These are phyloP conservation scores for Penicillium sp. DNA, from an alignment of 2,329 filamentous ascomycete species.

Conservation along the genomic window DNA sequence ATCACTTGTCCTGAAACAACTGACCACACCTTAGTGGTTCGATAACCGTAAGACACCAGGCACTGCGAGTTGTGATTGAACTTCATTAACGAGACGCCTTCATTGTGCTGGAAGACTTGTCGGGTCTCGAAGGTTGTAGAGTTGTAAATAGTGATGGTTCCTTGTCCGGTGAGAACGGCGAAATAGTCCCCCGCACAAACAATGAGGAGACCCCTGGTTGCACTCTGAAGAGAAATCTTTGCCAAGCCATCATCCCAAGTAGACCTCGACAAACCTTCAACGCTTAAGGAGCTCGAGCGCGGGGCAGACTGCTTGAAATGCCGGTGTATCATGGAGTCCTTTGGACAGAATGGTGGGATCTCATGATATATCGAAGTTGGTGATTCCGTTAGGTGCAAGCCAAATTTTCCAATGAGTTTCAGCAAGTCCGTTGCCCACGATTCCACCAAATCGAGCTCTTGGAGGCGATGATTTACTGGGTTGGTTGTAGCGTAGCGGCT, in stretches of 20 bases:
- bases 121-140: neutral
- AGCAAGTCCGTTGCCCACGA: conserved; percentile 3
- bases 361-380: neutral
- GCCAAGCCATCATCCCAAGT: neutral
- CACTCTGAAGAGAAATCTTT: neutral
- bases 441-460: conserved; percentile 3
- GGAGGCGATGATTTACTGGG: neutral
- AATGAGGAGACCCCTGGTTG: neutral
- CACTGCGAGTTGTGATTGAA: neutral
- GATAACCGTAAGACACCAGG: neutral
- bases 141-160: neutral
- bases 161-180: neutral
- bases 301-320: neutral
- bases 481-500: neutral
- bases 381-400: neutral
- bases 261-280: neutral
- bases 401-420: neutral
- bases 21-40: neutral
- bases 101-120: neutral
- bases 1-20: neutral
- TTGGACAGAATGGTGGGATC: neutral
- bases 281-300: neutral
- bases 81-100: neutral
- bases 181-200: neutral
- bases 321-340: neutral